These are phyloP conservation scores for Chlamydomonas asymmetrica DNA, from an alignment of 139 green algal genomes.

Conservation along the genomic window DNA sequence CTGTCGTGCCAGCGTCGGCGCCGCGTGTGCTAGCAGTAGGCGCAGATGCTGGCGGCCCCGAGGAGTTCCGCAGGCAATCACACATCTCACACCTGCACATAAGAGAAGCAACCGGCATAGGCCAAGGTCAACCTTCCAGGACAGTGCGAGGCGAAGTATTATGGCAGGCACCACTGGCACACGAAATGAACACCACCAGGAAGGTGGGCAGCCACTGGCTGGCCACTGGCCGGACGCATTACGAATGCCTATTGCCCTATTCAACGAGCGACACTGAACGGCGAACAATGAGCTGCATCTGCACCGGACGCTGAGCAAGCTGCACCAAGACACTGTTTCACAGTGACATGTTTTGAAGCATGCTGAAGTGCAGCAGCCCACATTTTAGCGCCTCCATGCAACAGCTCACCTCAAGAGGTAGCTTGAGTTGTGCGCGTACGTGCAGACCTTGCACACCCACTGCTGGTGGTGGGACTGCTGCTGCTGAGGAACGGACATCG, in stretches of 20 bases:
- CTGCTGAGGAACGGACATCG: not conserved
- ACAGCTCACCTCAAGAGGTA: conserved; percentile 16
- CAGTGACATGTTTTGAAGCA: not conserved
- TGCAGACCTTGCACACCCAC: conserved; percentile 17
- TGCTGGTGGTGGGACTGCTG: not conserved
- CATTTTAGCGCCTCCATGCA: not conserved
- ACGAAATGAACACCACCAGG: no score
- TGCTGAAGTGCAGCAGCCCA: not conserved
- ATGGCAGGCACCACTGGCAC: no score
- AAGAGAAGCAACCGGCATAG: not conserved
- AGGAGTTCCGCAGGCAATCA: conserved; percentile 11
- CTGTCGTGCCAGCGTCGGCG: no score
- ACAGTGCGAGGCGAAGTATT: no score
- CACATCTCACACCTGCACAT: conserved; percentile 6
- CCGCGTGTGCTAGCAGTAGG: no score
- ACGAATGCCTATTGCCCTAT: no score
- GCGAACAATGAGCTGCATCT: no score
- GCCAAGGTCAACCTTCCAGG: not conserved
- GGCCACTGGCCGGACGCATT: no score
- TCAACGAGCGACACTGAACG: no score
- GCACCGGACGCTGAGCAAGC: no score
- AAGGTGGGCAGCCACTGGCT: no score
- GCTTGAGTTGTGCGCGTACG: conserved; percentile 5
- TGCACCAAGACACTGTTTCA: no score
- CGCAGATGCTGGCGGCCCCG: not conserved